Evolutionary conservation across 78 protist genomes (phyloP).

Genomic region (Dictyostelium firmibasis): DNA sequence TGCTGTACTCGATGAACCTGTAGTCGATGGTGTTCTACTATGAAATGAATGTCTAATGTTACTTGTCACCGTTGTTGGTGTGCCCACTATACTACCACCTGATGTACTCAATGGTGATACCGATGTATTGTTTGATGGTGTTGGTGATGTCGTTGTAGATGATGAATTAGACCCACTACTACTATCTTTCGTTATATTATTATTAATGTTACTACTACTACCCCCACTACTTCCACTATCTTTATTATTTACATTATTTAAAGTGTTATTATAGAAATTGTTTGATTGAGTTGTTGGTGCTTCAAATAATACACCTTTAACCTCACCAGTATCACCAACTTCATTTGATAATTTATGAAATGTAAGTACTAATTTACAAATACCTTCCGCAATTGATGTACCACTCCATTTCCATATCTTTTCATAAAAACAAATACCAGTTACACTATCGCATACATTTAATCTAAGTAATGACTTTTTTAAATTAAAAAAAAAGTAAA

Average conservation of each 20-base stretch:
- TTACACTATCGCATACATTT: slow-evolving; percentile 63
- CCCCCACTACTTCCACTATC: not conserved
- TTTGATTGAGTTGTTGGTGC: slow-evolving; percentile 24
- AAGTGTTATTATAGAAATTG: not conserved
- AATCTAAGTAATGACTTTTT: slow-evolving; percentile 45
- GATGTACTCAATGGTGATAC: not conserved
- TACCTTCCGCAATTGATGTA: slow-evolving; percentile 73
- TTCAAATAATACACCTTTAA: slow-evolving; percentile 64
- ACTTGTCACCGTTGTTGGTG: slow-evolving; percentile 8
- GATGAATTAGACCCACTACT: not conserved
- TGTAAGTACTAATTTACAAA: slow-evolving; percentile 67
- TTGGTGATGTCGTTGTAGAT: not conserved
- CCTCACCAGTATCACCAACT: slow-evolving; percentile 72
- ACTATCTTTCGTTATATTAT: not conserved
- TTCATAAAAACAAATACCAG: slow-evolving; percentile 71
- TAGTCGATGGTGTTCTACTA: slow-evolving; percentile 66
- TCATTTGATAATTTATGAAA: slow-evolving; percentile 75
- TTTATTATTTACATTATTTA: not conserved
- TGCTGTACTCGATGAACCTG: slow-evolving; percentile 69
- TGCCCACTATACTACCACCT: not conserved
- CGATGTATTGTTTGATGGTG: not conserved
- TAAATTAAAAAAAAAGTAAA: no score
- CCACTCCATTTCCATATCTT: slow-evolving; percentile 81
- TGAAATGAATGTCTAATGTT: slow-evolving; percentile 52
- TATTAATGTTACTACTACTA: not conserved